Evolutionary conservation across 176 grass and related monocot species (phyloP), one percentile per base, ranked within the genome.

Genomic region (Elymus sibiricus): DNA sequence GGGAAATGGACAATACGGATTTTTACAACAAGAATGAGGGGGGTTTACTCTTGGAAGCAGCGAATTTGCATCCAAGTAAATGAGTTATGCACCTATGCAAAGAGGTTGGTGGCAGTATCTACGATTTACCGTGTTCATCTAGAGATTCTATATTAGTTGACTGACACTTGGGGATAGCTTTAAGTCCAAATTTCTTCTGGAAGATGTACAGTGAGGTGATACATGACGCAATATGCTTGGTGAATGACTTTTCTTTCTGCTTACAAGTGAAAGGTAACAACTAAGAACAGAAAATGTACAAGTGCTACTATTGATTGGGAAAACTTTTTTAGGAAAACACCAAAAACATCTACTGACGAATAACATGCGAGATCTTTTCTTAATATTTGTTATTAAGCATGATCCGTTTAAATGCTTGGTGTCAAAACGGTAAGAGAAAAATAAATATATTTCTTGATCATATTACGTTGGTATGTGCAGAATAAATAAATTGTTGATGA

Each of bases 21-120:
- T 64, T 78, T 2, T 42, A 79, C 44, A 7, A 26, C 14, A 55
- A 79, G 2, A 78, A 11, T 24, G 22, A 83, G 74, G 84, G 27
- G 53, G 4, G 13, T 61, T 2, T 77, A 39, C n/a, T 61, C 9
- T 51, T 86, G 39, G 28, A 82, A 64, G 78, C 38, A 81, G 21
- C 21, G 16, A 61, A 10, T 65, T 60, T 87, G 44, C 29, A 29
- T 42, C 66, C 22, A 80, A 74, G 59, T 83, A 35, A 44, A 84
- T 29, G 9, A 17, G 26, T 10, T 28, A 16, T 74, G 16, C 0
- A 1, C 44, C 25, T 49, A 75, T 47, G 72, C 32, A 65, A 86
- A 53, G 43, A 68, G 84, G 74, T 71, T 49, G 22, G 44, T 75
- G 42, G 28, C 44, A 76, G 73, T 76, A 24, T 82, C 64, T 76